Conservation (phyloP, 139 green algal genomes). For the Closterium sp. region DNA sequence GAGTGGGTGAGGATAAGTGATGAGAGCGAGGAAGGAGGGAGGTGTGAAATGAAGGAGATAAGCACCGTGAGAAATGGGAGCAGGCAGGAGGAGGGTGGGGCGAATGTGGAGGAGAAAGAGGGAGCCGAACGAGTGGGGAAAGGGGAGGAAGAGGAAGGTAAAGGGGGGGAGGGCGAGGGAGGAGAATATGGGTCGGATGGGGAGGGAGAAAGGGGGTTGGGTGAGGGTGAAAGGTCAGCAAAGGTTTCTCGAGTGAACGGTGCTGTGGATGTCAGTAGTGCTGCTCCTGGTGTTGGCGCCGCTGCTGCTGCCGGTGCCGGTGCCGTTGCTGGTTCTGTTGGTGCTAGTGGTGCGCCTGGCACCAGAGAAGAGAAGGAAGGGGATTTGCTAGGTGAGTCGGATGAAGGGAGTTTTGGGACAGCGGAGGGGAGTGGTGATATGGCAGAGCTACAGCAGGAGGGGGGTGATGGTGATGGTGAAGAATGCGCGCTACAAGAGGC, state of each 20-base stretch:
- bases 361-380: not conserved
- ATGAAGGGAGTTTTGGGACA: not conserved
- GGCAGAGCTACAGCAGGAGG: not conserved
- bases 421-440: not conserved
- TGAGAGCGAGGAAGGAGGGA: not conserved
- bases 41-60: constrained; percentile 3
- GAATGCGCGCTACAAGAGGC: not conserved
- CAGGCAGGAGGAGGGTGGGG: not conserved
- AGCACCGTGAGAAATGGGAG: not conserved
- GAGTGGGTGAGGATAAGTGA: not conserved
- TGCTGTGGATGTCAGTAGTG: not conserved
- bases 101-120: not conserved
- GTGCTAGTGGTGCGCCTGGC: not conserved
- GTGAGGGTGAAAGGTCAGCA: not conserved
- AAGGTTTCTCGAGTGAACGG: not conserved
- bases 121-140: not conserved
- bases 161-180: not conserved
- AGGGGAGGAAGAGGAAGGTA: not conserved
- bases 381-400: not conserved
- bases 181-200: not conserved
- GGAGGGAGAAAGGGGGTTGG: not conserved
- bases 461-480: not conserved
- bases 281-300: not conserved
- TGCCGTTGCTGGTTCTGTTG: not conserved
- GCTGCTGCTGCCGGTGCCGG: too few species aligned